Evolutionary conservation across 352 stramenopile species (phyloP), one percentile per base, ranked within the genome.

Genomic region (Pelagophyceae sp.): DNA sequence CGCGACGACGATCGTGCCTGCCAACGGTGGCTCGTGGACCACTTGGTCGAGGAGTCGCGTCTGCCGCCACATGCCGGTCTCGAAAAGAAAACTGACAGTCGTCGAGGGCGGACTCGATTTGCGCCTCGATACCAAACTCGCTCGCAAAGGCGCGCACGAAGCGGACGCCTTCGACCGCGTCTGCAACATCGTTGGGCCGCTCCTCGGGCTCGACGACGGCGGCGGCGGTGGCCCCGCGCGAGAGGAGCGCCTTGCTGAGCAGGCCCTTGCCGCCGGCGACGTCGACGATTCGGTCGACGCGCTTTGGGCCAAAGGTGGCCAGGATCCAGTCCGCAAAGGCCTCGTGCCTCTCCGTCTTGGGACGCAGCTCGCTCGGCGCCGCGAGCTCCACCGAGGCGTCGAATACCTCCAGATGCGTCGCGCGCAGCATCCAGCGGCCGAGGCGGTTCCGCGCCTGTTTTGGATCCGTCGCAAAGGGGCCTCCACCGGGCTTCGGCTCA

Each of bases 291-390:
- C 17, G 20, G 20, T 65, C 58, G 2, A 72, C 2, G 31, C 63
- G 63, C 6, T 50, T 19, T 1, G 11, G 31, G 29, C 63, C 63
- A 27, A 72, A 17, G 2, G 6, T 45, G 11, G 11, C 6, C 6
- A 25, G 29, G 63, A 72, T n/a, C 63, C 63, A 72, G 29, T n/a
- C 29, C 31, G 63, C 63, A 35, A 72, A 76, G 25, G 76, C 64
- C 17, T 20, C 64, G 25, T 63, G 64, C 3, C 58, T 27, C 11
- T 31, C 58, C 20, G 32, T 75, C 75, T 72, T 58, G 35, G 58
- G 37, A n/a, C n/a, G n/a, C n/a, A n/a, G n/a, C n/a, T n/a, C n/a
- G n/a, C n/a, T n/a, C n/a, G n/a, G n/a, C n/a, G n/a, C n/a, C n/a
- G n/a, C n/a, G n/a, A n/a, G n/a, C n/a, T n/a, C n/a, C n/a, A n/a